phyloP scores from a whole-genome alignment of 2,329 filamentous ascomycete genomes.

The Pseudopyrenochaeta lycopersici region DNA sequence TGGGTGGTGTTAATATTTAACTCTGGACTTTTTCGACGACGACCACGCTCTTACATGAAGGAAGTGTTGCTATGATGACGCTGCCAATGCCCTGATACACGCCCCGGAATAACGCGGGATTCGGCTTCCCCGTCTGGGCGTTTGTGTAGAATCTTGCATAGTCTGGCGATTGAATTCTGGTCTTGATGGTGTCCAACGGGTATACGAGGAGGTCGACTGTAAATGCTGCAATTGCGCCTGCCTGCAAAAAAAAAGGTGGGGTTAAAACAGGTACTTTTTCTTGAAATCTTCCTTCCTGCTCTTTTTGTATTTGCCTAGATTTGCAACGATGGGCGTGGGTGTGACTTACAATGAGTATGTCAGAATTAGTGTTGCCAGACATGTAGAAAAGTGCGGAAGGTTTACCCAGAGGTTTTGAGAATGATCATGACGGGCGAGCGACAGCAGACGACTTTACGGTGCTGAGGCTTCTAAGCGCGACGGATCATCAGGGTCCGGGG shows the following conservation, averaged over 20 bases:
- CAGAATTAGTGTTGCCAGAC: slow-evolving; percentile 58
- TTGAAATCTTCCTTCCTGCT: background rate
- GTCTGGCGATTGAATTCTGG: slow-evolving; percentile 80
- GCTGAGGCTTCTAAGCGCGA: background rate
- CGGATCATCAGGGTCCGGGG: background rate
- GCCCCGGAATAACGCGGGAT: slow-evolving; percentile 70
- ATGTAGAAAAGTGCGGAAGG: slow-evolving; percentile 20
- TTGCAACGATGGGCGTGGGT: no score
- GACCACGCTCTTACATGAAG: slow-evolving; percentile 67
- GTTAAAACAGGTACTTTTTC: slow-evolving; percentile 5
- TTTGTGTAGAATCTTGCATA: slow-evolving; percentile 74
- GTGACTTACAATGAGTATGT: slow-evolving; percentile 66
- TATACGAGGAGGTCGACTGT: slow-evolving; percentile 87
- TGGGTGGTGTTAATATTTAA: slow-evolving; percentile 39
- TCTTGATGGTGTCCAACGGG: slow-evolving; percentile 90
- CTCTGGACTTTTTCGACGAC: no score
- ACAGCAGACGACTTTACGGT: background rate
- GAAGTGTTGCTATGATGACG: slow-evolving; percentile 85
- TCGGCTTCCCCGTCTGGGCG: slow-evolving; percentile 63
- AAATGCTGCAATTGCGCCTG: slow-evolving; percentile 85
- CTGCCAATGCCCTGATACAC: slow-evolving; percentile 89
- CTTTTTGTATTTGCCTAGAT: no score
- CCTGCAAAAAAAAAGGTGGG: slow-evolving; percentile 66
- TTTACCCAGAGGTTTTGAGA: background rate
- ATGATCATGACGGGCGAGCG: background rate